These are phyloP conservation scores for Cladosporium sp. DNA, from an alignment of 2,329 filamentous ascomycete species.

Conservation along the genomic window DNA sequence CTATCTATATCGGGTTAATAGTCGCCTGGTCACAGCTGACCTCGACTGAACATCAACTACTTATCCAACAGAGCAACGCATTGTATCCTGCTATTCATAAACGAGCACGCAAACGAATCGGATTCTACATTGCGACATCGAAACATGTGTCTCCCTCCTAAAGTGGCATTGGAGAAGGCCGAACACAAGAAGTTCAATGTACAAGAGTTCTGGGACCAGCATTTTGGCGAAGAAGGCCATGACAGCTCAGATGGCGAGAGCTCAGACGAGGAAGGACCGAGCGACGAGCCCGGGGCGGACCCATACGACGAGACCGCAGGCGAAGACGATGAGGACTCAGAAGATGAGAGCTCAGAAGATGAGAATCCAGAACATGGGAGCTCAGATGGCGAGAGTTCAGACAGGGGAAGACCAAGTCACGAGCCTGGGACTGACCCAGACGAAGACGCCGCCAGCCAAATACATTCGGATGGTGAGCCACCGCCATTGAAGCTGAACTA, in stretches of 20 bases:
- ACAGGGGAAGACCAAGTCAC: background rate
- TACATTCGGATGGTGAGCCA: background rate
- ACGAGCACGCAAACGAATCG: background rate
- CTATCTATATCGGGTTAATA: background rate
- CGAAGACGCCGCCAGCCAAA: background rate
- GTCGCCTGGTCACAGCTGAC: background rate
- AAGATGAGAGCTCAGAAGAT: background rate
- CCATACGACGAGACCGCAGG: background rate
- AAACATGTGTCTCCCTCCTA: background rate
- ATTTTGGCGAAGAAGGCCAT: background rate
- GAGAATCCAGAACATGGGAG: too few relatives aligned
- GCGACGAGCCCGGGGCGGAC: background rate
- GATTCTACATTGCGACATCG: background rate
- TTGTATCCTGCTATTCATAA: background rate
- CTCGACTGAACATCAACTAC: background rate
- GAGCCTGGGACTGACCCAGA: background rate
- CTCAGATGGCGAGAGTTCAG: background rate
- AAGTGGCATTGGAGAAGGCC: background rate
- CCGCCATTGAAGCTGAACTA: slow-evolving; percentile 19
- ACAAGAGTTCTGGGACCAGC: background rate
- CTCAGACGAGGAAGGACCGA: background rate
- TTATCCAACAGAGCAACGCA: background rate
- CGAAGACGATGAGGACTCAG: background rate
- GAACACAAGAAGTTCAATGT: background rate
- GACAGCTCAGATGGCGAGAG: background rate